phyloP scores from a whole-genome alignment of 306 rosid genomes.

The Glycyrrhiza uralensis region DNA sequence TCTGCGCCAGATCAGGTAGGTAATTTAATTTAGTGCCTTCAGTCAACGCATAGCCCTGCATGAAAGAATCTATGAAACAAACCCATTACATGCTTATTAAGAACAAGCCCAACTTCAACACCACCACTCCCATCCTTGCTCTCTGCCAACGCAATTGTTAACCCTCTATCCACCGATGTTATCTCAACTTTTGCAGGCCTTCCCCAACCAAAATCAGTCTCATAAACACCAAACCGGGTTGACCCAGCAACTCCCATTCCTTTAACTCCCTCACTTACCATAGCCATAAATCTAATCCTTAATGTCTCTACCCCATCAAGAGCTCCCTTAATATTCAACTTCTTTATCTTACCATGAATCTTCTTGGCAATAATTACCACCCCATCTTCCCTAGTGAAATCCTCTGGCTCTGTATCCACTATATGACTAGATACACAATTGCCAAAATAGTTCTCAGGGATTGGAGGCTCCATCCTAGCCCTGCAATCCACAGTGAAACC shows the following conservation, averaged over 20 bases:
- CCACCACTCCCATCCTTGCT: constrained; percentile 23
- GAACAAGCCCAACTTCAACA: constrained; percentile 30
- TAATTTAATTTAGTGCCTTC: no score
- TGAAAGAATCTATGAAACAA: background rate
- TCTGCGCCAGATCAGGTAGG: no score
- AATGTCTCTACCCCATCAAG: background rate
- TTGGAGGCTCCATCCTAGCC: background rate
- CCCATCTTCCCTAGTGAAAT: background rate
- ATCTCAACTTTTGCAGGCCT: constrained; percentile 42
- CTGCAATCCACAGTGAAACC: constrained; percentile 17
- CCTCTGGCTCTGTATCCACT: background rate
- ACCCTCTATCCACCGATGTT: constrained; percentile 6
- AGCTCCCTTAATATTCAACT: background rate
- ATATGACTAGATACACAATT: background rate
- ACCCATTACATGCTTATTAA: background rate
- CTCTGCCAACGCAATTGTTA: constrained; percentile 28
- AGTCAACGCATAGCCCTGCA: background rate
- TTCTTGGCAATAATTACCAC: background rate
- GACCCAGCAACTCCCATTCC: constrained; percentile 37
- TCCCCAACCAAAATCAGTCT: constrained; percentile 50
- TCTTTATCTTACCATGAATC: background rate
- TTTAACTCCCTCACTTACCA: background rate
- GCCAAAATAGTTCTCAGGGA: constrained; percentile 16
- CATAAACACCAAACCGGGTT: constrained; percentile 37
- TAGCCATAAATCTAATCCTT: rapidly evolving